Evolutionary conservation across 1,284 basidiomycete genomes (phyloP).

Genomic region (Apiotrichum gracile): DNA sequence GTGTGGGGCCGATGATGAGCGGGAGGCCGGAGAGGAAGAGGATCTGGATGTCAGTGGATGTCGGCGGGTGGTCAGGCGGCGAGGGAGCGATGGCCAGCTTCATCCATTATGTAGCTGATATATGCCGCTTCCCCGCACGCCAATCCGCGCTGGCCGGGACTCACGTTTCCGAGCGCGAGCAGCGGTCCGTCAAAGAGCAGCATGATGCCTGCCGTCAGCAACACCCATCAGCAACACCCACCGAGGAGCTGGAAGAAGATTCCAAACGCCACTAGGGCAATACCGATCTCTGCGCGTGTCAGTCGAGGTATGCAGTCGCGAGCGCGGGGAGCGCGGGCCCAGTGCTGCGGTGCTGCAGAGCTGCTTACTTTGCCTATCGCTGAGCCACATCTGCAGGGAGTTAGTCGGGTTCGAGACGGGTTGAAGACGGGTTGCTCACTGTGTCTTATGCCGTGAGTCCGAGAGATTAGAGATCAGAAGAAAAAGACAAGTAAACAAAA

Average conservation of each 20-base stretch:
- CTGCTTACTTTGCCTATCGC: slow-evolving; percentile 60
- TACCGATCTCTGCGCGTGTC: slow-evolving; percentile 70
- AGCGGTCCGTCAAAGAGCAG: slow-evolving; percentile 97
- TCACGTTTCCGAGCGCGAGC: slow-evolving; percentile 89
- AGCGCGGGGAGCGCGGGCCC: too few relatives aligned
- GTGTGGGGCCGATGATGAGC: slow-evolving; percentile 88
- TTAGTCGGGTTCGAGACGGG: neutral
- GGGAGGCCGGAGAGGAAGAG: slow-evolving; percentile 87
- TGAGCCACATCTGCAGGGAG: slow-evolving; percentile 56
- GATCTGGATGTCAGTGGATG: slow-evolving; percentile 53
- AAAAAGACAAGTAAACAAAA: too few relatives aligned
- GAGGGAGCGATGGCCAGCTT: neutral
- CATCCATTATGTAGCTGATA: too few relatives aligned
- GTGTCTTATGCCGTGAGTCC: too few relatives aligned
- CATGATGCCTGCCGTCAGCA: slow-evolving; percentile 57
- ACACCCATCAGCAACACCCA: slow-evolving; percentile 14
- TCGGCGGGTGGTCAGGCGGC: neutral
- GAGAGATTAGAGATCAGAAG: too few relatives aligned
- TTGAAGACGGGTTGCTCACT: too few relatives aligned
- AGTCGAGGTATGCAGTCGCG: too few relatives aligned
- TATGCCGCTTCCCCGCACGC: too few relatives aligned
- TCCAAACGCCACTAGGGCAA: slow-evolving; percentile 96
- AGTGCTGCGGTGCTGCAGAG: neutral
- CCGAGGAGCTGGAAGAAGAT: slow-evolving; percentile 90
- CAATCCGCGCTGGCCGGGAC: slow-evolving; percentile 24